Percentiles rank a stretch among this genome's conserved stretches.
phyloP scores from a whole-genome alignment of 441 rosid genomes.

The Hypseocharis bilobata region DNA sequence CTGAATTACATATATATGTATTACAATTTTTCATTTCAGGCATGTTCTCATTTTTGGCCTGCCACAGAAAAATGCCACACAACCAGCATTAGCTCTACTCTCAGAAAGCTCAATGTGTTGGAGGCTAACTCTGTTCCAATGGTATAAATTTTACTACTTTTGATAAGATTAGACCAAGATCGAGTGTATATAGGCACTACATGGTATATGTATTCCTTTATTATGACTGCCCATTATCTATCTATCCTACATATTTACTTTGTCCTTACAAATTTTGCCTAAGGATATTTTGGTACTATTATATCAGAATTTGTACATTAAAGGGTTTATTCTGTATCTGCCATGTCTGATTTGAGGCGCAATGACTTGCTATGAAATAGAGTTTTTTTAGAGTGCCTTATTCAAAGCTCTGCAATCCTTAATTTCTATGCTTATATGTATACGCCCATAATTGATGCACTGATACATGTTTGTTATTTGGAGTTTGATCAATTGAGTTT shows the following conservation, averaged over 20 bases:
- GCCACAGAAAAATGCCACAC: constrained; percentile 34
- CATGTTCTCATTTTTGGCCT: constrained; percentile 38
- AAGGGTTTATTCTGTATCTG: too few relatives aligned
- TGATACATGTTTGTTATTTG: too few relatives aligned
- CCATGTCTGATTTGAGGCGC: too few relatives aligned
- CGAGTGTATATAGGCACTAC: background rate
- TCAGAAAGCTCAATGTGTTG: constrained; percentile 36
- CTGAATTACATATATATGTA: background rate
- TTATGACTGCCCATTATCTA: background rate
- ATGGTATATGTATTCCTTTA: background rate
- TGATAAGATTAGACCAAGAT: background rate
- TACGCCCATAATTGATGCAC: too few relatives aligned
- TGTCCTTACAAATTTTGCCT: background rate
- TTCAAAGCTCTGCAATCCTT: too few relatives aligned
- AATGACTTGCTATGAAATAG: too few relatives aligned
- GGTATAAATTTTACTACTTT: constrained; percentile 35
- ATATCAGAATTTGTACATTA: too few relatives aligned
- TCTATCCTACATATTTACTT: background rate
- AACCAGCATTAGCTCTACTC: constrained; percentile 37
- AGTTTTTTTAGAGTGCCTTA: too few relatives aligned
- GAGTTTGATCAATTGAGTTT: too few relatives aligned
- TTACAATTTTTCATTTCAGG: constrained; percentile 30
- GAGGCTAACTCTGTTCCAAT: constrained; percentile 36
- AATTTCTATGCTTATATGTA: too few relatives aligned
- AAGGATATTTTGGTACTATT: too few relatives aligned